Evolutionary conservation across 495 filamentous ascomycete genomes (phyloP).

Genomic region (Immersiella caudata): DNA sequence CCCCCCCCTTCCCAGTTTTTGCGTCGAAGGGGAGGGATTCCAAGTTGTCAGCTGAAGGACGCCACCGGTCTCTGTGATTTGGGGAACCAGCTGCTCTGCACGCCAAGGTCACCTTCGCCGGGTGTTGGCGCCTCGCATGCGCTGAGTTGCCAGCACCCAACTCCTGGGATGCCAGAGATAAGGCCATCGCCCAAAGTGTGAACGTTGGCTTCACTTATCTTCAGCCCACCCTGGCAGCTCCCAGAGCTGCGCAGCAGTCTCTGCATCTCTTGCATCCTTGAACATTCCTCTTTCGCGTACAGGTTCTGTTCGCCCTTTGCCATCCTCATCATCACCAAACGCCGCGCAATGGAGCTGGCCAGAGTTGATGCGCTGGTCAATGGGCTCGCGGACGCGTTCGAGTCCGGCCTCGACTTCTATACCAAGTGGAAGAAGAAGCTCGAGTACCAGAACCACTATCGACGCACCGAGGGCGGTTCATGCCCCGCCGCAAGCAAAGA

Average conservation of each 20-base stretch:
- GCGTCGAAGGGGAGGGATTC: background rate
- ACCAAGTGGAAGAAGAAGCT: conserved; percentile 38
- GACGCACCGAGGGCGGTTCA: conserved; percentile 5
- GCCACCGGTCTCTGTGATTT: conserved; percentile 19
- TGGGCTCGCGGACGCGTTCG: conserved; percentile 36
- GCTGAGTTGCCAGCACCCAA: background rate
- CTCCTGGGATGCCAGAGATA: conserved; percentile 17
- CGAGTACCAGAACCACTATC: conserved; percentile 25
- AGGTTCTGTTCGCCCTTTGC: background rate
- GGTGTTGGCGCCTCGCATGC: conserved; percentile 2
- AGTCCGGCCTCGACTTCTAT: conserved; percentile 40
- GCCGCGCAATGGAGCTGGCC: conserved; percentile 33
- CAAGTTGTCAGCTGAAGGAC: conserved; percentile 17
- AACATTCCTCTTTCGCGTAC: background rate
- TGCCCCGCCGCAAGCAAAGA: conserved; percentile 23
- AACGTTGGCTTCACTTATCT: conserved; percentile 17
- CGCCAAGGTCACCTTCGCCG: conserved; percentile 15
- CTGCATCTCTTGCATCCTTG: background rate
- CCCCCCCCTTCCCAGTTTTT: background rate
- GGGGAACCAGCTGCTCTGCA: background rate
- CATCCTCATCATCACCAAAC: background rate
- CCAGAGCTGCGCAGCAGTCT: background rate
- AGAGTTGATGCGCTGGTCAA: conserved; percentile 39
- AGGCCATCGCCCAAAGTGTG: conserved; percentile 12
- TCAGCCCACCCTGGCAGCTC: background rate